Base-by-base conservation (phyloP, 139 green algal genomes). In the Zygnema cylindricum region DNA sequence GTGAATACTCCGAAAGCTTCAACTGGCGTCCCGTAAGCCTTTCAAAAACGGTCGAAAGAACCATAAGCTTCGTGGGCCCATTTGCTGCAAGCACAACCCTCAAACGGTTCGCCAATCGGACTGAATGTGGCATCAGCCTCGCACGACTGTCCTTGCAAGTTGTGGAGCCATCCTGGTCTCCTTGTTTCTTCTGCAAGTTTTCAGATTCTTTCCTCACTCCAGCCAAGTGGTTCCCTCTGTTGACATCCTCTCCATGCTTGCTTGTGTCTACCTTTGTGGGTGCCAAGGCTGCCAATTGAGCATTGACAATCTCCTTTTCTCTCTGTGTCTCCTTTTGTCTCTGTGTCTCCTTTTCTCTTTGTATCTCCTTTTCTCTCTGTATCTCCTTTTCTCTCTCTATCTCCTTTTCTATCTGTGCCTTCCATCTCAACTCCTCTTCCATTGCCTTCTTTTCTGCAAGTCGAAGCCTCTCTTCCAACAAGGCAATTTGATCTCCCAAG, bases 1-100 rank as follows among this genome's bases (percentile, higher is more conserved):
- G 35, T 40, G 38, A 69, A 54, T 82, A 87, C n/a, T 87, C 82
- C 21, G 82, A 69, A 39, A 87, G 82, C 43, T 54, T 82, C 25
- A 87, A 55, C 82, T 81, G 82, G 1, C 32, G 82, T 55, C 82
- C 82, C 0, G 2, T 57, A 2, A 84, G 2, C 43, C 40, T 82
- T 42, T 81, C 43, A 82, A 69, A 87, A 0, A 40, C 32, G 22
- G 36, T 39, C n/a, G 57, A 43, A 40, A 87, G 82, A 30, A 30
- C 16, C 22, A 71, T 55, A 1, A 42, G 33, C 1, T 43, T 57
- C 1, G 57, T n/a, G 0, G 83, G 32, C 42, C 83, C 83, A 23
- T 83, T 38, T 32, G 35, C 35, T 30, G 63, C 63, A 2, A 88
- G 54, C 63, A 54, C 40, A 38, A 82, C 30, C n/a, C 75, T 73